Evolutionary conservation across 352 stramenopile genomes (phyloP), one percentile per base, ranked within the genome.

Genomic region (Phytopythium sindhum): DNA sequence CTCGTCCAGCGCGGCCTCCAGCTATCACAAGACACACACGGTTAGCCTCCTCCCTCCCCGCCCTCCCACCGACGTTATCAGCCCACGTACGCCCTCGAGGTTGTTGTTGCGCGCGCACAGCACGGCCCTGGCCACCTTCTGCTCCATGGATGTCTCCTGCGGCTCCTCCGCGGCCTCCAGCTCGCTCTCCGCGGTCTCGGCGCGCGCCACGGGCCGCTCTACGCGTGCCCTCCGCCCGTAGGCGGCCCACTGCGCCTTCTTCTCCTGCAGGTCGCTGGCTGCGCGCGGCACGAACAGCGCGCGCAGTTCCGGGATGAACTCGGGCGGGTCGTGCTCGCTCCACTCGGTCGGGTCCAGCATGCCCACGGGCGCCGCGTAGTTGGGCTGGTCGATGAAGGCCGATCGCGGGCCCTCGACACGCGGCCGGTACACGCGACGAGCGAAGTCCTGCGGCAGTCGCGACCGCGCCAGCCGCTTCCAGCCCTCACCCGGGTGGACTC

Each of bases 1-100:
- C 17, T 86, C 73, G 69, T 98, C 93, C 57, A 99, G 72, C 28
- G 86, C 77, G 54, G 87, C 63, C 69, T 98, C 91, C 29, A 98
- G 74, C 70, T 94, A 31, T 4, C 12, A 28, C 48, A 50, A 47
- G 0, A 39, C 52, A 66, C 47, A n/a, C 28, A 24, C 35, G 8
- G 51, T 56, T 41, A 56, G 50, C 21, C 28, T 12, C 10, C 23
- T n/a, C 50, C 19, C 8, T 35, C 19, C 23, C 24, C 24, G 21
- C 2, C 17, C 31, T 8, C 3, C 31, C 4, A 35, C 31, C 31
- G 4, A 48, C 14, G 10, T 10, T 12, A 23, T 0, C 7, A 42
- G 2, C 8, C 14, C 45, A 69, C 68, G 65, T 75, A 92, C 84
- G 53, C 81, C 82, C 66, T 88, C 75, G 39, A 93, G 61, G 61